phyloP scores from a whole-genome alignment of 345 rosid species.

The Arabidopsis thaliana region TAIR10.1 NC_003070.9:23773001-23773500 shows the following conservation, averaged over 20 bases:
- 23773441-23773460: not conserved
- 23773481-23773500: not conserved
- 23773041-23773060: conserved; percentile 94
- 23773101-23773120: conserved; percentile 89
- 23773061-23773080: conserved; percentile 95
- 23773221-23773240: conserved; percentile 40
- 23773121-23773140: conserved; percentile 99
- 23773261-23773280: conserved; percentile 39
- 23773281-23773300: conserved; percentile 39
- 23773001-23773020: conserved; percentile 97
- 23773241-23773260: conserved; percentile 27
- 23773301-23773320: conserved; percentile 36
- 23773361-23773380: conserved; percentile 21
- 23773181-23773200: conserved; percentile 46
- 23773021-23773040: conserved; percentile 95
- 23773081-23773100: conserved; percentile 79
- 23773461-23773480: not conserved
- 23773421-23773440: not conserved
- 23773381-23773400: not conserved
- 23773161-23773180: conserved; percentile 13
- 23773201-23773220: conserved; percentile 46
- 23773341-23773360: conserved; percentile 54
- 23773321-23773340: conserved; percentile 47
- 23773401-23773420: not conserved
- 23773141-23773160: conserved; percentile 35